Base-by-base conservation (phyloP, 192 early-diverging fungal genomes). In the Backusella macrospora region DNA sequence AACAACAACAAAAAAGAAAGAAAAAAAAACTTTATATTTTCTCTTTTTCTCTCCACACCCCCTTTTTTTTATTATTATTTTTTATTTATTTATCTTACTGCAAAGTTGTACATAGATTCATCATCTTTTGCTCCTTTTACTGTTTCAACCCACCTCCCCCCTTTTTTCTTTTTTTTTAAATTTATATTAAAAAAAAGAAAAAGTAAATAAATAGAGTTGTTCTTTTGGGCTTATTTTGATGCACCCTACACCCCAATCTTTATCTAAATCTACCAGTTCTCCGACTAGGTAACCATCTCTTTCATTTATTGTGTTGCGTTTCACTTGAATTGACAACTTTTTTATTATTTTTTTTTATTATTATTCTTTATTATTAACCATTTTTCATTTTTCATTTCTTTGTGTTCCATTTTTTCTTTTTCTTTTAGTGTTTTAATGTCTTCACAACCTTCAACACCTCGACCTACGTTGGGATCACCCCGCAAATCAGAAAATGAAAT, bases 361-460 rank as follows among this genome's bases (percentile, higher is more conserved):
- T 65, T 37, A 6, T 38, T n/a, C 38, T 26, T 63, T 12, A 64
- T 34, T 29, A 64, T 34, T 34, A 34, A 34, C 29, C 45, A 9
- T 6, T 46, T 46, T 9, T 14, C 45, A 46, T 46, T 14, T 6
- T 46, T 46, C 6, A 6, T 46, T 9, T 46, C 14, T 6, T 46
- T 46, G 14, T 14, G 7, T 9, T 46, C 7, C 6, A 6, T 46
- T 9, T 34, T 34, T 34, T 34, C 2, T 34, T 34, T 34, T 34
- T 34, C 2, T 34, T 34, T 34, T 34, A 65, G 63, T n/a, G 63
- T 38, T 16, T 38, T 65, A 21, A 68, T 68, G 67, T 46, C 67
- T 68, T 68, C 67, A 6, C 67, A 68, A 45, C 67, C 67, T 46
- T 44, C 67, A 45, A 68, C 67, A 68, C 67, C 67, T 46, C 38